Evolutionary conservation across 2,329 filamentous ascomycete species (phyloP).

Genomic region (Fusarium chuoi): DNA sequence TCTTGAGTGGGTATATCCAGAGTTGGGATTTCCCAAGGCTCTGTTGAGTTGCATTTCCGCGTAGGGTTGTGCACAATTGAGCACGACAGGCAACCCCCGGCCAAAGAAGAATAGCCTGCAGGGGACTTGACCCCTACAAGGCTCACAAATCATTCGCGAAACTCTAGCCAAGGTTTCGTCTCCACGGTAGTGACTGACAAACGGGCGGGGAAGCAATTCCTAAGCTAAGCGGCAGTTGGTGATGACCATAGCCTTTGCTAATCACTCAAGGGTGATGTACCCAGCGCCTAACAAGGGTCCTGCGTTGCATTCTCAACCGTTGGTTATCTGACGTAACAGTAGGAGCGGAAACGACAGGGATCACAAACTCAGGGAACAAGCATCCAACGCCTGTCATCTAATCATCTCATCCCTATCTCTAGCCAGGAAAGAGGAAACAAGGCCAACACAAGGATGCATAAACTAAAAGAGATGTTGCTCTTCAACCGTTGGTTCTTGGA

Average conservation of each 20-base stretch:
- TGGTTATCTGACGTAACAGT: neutral
- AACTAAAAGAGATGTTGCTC: conserved; percentile 18
- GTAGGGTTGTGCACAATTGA: neutral
- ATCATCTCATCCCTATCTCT: neutral
- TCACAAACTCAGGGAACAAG: neutral
- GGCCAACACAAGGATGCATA: neutral
- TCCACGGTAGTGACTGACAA: neutral
- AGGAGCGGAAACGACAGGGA: neutral
- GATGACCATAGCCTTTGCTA: neutral
- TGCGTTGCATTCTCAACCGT: conserved; percentile 5
- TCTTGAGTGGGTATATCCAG: neutral
- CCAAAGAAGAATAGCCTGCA: neutral
- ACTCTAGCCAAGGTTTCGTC: neutral
- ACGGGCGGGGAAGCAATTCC: neutral
- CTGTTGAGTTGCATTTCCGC: neutral
- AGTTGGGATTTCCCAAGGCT: neutral
- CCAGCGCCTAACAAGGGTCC: neutral
- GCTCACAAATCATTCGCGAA: neutral
- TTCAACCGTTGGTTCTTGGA: neutral
- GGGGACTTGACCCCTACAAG: neutral
- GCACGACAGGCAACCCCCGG: neutral
- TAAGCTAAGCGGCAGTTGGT: conserved; percentile 3
- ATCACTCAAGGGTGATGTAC: neutral
- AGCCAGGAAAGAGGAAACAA: neutral
- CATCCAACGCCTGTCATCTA: neutral